Base-by-base conservation (phyloP, 2,329 filamentous ascomycete species). In the Pseudogymnoascus sp. region DNA sequence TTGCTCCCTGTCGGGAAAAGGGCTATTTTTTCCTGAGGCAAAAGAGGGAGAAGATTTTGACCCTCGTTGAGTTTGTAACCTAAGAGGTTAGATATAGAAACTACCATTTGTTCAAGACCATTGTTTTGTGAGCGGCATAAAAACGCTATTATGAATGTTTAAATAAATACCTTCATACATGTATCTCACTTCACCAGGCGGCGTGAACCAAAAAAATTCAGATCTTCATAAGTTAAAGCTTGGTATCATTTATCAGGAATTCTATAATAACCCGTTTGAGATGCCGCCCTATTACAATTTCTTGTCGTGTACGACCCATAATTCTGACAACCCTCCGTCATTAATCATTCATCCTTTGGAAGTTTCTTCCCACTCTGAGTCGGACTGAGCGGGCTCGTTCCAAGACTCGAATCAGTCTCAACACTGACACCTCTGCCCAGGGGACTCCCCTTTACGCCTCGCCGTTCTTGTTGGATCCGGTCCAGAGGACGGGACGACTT, bases 391-490 rank as follows among this genome's bases (percentile, higher is more conserved):
- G 71, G 72, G 60, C 70, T 73, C 2, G 71, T 72, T 13, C 71
- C 72, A 1, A 73, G 48, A 2, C 70, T 70, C 10, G 71, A 72
- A 61, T 74, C 71, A 1, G 71, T 72, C 28, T 72, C 70, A 10
- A 67, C 67, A 64, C 67, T 72, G 14, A 70, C 61, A 0, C 69
- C 69, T 57, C 67, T 66, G 21, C 71, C 71, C 8, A 73, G 64
- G 5, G 71, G 70, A 64, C 71, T 73, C 11, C 67, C 67, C 31
- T 39, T 67, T 4, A 36, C 60, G 6, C 5, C 25, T 14, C 61
- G 36, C 6, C 66, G 60, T 23, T 67, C 68, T 6, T 65, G 39
- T 54, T 68, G 65, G 19, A 71, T 67, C 7, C 71, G 64, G 51
- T 71, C 68, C n/a, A 73, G 51, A 5, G 68, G 69, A 28, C 69